These are phyloP conservation scores for Chytridium lagenaria DNA, from an alignment of 371 early-diverging fungal species.

Conservation along the genomic window DNA sequence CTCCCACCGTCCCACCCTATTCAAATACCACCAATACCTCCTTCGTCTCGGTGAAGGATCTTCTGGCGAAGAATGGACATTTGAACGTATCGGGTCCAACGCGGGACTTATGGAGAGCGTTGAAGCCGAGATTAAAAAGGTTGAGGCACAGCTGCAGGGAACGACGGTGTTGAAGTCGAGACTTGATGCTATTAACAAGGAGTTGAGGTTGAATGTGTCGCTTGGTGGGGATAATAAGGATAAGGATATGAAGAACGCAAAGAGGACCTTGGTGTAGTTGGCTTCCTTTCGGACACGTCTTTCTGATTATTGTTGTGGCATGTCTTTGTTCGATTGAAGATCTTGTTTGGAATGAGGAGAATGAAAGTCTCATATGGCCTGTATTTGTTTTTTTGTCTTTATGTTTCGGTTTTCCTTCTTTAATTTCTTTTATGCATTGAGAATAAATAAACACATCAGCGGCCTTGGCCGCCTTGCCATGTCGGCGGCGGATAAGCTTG, in stretches of 20 bases:
- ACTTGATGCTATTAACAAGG: constrained; percentile 63
- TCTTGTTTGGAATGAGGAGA: too few relatives aligned
- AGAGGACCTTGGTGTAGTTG: constrained; percentile 49
- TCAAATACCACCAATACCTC: constrained; percentile 54
- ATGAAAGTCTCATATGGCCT: too few relatives aligned
- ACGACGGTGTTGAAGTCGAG: constrained; percentile 74
- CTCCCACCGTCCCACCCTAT: constrained; percentile 61
- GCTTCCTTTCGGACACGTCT: too few relatives aligned
- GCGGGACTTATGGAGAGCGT: constrained; percentile 36
- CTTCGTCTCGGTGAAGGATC: constrained; percentile 76
- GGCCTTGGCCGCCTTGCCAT: constrained; percentile 8
- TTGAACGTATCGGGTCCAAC: constrained; percentile 38
- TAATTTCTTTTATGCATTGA: not conserved
- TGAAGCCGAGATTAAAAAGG: constrained; percentile 46
- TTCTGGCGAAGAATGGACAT: constrained; percentile 60
- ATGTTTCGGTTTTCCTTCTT: not conserved
- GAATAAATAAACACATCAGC: not conserved
- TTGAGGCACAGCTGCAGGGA: constrained; percentile 76
- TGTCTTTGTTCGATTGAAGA: too few relatives aligned
- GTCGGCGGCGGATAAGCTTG: not conserved
- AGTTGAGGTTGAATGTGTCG: constrained; percentile 42
- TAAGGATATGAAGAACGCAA: constrained; percentile 50
- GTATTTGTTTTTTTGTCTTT: not conserved
- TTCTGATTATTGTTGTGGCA: not conserved
- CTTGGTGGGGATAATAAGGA: not conserved